Evolutionary conservation across 148 eudicot genomes (phyloP).

Genomic region (Rhododendron vialii): DNA sequence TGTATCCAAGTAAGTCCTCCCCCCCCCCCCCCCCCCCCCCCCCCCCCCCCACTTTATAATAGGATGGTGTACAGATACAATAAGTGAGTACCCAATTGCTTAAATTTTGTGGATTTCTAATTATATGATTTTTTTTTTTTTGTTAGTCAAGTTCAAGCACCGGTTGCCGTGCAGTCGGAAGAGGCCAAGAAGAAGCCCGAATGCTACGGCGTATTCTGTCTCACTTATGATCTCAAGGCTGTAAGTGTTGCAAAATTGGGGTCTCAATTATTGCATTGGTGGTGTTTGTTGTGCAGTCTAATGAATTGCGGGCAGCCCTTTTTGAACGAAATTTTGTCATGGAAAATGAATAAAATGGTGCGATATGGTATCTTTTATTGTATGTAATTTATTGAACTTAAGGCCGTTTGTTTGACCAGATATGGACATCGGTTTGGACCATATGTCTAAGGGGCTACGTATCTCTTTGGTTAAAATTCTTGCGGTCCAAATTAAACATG

Average conservation of each 20-base stretch:
- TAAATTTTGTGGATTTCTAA: not conserved
- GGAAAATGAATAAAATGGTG: not conserved
- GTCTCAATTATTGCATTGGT: not conserved
- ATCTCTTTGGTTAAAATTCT: not conserved
- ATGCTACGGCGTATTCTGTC: conserved; percentile 91
- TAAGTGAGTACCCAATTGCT: not conserved
- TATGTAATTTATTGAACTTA: not conserved
- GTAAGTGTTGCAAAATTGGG: conserved; percentile 32
- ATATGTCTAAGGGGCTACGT: not conserved
- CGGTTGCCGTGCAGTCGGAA: conserved; percentile 36
- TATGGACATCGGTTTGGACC: not conserved
- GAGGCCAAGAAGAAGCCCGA: conserved; percentile 46
- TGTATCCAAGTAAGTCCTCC: conserved; percentile 41
- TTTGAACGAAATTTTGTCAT: not conserved
- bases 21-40: too few relatives aligned
- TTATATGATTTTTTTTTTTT: not conserved
- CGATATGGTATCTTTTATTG: not conserved
- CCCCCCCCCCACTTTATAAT: not conserved
- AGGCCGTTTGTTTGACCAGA: not conserved
- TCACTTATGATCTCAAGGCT: conserved; percentile 90
- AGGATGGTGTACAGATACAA: not conserved
- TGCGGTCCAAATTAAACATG: not conserved
- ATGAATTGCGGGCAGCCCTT: not conserved
- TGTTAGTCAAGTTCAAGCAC: conserved; percentile 60
- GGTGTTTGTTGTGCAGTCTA: conserved; percentile 1